phyloP scores from a whole-genome alignment of 1,284 basidiomycete species.

The Vanrija humicola region DNA sequence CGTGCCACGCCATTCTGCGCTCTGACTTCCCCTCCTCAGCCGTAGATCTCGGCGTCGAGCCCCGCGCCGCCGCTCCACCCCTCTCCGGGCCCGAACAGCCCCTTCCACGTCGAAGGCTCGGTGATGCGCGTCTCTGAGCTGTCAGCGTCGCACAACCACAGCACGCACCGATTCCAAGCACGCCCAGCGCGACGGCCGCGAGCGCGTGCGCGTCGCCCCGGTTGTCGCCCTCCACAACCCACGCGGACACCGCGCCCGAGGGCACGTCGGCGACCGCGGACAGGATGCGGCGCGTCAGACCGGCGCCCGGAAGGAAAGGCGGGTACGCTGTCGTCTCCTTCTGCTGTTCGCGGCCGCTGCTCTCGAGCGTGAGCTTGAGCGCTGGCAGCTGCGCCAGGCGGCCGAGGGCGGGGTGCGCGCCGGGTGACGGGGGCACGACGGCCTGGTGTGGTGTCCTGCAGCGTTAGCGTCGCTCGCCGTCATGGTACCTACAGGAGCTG shows the following conservation, averaged over 20 bases:
- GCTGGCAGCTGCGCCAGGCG: conserved; percentile 54
- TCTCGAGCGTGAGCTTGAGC: conserved; percentile 20
- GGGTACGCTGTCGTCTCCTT: conserved; percentile 45
- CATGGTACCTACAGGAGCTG: conserved; percentile 63
- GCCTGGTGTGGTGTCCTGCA: conserved; percentile 37
- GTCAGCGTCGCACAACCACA: neutral
- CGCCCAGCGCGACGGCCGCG: conserved; percentile 56
- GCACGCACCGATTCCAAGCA: conserved; percentile 46
- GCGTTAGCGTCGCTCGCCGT: neutral
- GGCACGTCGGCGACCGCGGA: conserved; percentile 47
- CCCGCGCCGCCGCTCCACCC: conserved; percentile 44
- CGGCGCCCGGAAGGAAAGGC: conserved; percentile 62
- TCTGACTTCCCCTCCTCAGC: conserved; percentile 21
- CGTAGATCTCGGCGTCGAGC: conserved; percentile 42
- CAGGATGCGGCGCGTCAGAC: conserved; percentile 64
- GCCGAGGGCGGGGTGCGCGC: conserved; percentile 50
- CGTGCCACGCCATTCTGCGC: too few relatives aligned
- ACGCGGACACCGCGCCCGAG: conserved; percentile 51
- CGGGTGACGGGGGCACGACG: conserved; percentile 46
- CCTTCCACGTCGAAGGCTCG: conserved; percentile 41
- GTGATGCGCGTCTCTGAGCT: conserved; percentile 18
- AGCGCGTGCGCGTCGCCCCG: conserved; percentile 63
- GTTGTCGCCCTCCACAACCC: conserved; percentile 73
- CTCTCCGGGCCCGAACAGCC: conserved; percentile 40
- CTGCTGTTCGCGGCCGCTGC: neutral